phyloP scores from a whole-genome alignment of 805 yeast species.

The Myxozyma neglecta region DNA sequence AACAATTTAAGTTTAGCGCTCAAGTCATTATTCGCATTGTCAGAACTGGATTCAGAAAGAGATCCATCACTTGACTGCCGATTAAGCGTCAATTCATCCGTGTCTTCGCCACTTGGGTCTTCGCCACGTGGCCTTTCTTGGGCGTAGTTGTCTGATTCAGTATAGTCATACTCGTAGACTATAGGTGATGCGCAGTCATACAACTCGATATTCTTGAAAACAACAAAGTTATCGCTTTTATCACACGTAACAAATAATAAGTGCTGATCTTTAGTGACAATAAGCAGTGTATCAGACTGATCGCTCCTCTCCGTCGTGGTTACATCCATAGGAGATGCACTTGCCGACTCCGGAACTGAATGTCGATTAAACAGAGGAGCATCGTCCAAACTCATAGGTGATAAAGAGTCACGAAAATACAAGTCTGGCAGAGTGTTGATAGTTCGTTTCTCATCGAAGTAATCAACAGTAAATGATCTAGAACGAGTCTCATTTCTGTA shows the following conservation, averaged over 20 bases:
- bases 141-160: neutral
- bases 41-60: neutral
- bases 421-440: neutral
- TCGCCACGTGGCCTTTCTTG: neutral
- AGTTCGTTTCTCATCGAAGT: neutral
- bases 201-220: slow-evolving; percentile 9
- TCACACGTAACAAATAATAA: slow-evolving; percentile 15
- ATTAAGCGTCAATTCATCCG: neutral
- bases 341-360: neutral
- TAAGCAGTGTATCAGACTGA: slow-evolving; percentile 15
- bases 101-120: neutral
- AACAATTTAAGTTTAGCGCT: slow-evolving; percentile 11
- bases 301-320: neutral
- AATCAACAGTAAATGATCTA: neutral
- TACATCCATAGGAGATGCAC: neutral
- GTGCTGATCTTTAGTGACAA: slow-evolving; percentile 16
- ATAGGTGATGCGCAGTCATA: neutral
- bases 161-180: neutral
- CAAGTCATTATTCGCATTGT: slow-evolving; percentile 1
- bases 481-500: too few relatives aligned
- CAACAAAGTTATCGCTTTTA: slow-evolving; percentile 3
- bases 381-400: slow-evolving; percentile 5
- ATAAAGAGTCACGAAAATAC: neutral
- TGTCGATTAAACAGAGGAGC: neutral
- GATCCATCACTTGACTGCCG: neutral